Evolutionary conservation across 306 rosid genomes (phyloP), one percentile per base, ranked within the genome.

Genomic region (Begonia loranthoides): DNA sequence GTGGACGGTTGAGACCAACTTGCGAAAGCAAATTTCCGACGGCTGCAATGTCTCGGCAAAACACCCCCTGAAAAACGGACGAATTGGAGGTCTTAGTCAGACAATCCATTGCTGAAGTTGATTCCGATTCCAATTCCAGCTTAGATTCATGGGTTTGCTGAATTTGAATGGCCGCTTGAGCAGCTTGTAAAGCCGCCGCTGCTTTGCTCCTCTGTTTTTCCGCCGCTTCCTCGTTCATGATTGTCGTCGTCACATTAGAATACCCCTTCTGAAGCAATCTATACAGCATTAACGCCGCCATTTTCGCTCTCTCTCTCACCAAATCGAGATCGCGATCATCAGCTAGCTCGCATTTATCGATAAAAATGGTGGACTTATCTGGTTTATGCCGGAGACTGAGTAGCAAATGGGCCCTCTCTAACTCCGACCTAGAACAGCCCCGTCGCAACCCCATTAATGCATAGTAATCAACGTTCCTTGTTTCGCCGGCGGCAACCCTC

Each of bases 191-290:
- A 9, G 83, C 83, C 33, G 81, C 77, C 3, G 71, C 66, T 1
- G 77, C 66, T 38, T 58, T 92, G 71, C 69, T 80, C 56, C 87
- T 76, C 58, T 76, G 94, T 17, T 75, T 80, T 68, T 82, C 92
- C 1, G 80, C 81, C 2, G 79, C 84, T 61, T 86, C 99, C 38
- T 92, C 96, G 5, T 83, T 88, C 53, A 63, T 50, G 5, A 92
- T 73, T 3, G 64, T 64, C 9, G 66, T 9, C 88, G 77, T 83
- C 40, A 92, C 72, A 45, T 65, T 78, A 0, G 87, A 66, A 62
- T 86, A 77, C 21, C 95, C 99, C 71, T 79, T 92, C 62, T 92
- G 99, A 66, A 92, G 74, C 80, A 92, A 66, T 69, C 94, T 71
- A 58, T 78, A 86, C 3, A 92, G 73, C 65, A 92, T 62, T 65